Base-by-base conservation (phyloP, 768 basidiomycete species). In the Lenzites betulinus region DNA sequence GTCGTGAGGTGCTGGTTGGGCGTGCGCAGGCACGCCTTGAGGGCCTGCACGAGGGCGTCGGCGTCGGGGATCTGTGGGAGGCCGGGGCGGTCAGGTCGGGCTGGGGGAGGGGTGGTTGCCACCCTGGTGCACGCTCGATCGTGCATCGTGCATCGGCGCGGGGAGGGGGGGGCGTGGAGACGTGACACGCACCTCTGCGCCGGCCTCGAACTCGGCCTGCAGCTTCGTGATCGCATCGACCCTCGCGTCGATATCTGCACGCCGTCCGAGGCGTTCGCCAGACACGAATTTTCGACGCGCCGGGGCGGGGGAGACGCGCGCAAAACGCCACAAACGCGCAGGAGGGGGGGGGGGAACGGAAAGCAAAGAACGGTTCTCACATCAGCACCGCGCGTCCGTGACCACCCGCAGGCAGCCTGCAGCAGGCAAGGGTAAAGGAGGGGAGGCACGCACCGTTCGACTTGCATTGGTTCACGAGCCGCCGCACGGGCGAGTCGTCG, bases 1-100 rank as follows among this genome's bases (percentile, higher is more conserved):
- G 85, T 86, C 8, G 87, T 84, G 41, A 95, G 77, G 67, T 93
- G 91, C 69, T 91, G 86, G 75, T 95, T 93, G 47, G 92, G 81
- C 44, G 86, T 86, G 66, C 90, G 84, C 66, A 95, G 81, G 66
- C 86, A 91, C 38, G 86, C 68, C 73, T 90, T 93, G 70, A 95
- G 80, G 39, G 82, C 77, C 58, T 77, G 76, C 60, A 94, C 81
- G 69, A 94, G 78, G 39, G 78, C 75, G 68, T 95, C 93, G 8
- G 86, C 73, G 12, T 64, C 92, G 26, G 80, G 70, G 55, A 95
- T 83, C 93, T 94, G 69, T 18, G 38, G 7, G 38, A 16, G 44
- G 44, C 13, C 8, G 44, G 44, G 44, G 44, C 25, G 22, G 12
- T 22, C 18, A 22, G n/a, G 4, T n/a, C n/a, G n/a, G 9, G 9